Evolutionary conservation across 768 basidiomycete species (phyloP).

Genomic region (Cubamyces sp.): DNA sequence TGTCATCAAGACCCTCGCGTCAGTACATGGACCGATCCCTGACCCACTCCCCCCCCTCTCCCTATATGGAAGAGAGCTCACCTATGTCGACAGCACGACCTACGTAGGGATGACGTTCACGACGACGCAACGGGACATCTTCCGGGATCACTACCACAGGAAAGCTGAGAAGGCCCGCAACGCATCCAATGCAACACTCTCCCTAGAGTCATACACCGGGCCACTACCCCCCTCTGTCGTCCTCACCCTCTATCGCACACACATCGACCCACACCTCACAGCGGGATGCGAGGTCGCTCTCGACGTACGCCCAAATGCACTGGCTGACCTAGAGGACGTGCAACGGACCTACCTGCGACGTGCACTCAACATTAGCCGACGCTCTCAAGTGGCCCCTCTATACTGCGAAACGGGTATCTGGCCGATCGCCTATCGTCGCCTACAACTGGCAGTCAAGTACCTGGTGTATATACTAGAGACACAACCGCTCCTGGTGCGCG

Average conservation of each 20-base stretch:
- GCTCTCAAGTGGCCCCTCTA: too few species aligned
- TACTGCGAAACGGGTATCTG: too few species aligned
- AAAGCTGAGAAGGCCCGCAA: background rate
- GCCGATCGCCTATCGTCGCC: too few species aligned
- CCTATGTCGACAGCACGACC: background rate
- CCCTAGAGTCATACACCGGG: slow-evolving; percentile 10
- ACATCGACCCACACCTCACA: slow-evolving; percentile 10
- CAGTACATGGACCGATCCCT: background rate
- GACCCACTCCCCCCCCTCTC: too few species aligned
- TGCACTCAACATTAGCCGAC: slow-evolving; percentile 29
- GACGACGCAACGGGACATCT: slow-evolving; percentile 5
- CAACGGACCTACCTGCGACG: slow-evolving; percentile 31
- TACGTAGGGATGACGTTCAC: slow-evolving; percentile 3
- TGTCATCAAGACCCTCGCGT: background rate
- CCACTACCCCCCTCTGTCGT: background rate
- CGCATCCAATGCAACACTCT: background rate
- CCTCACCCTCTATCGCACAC: slow-evolving; percentile 5
- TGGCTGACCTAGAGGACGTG: slow-evolving; percentile 17
- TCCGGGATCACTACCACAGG: background rate
- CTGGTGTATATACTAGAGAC: too few species aligned
- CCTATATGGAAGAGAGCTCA: too few species aligned
- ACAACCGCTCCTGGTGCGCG: too few species aligned
- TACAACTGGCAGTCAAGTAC: too few species aligned
- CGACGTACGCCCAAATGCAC: background rate
- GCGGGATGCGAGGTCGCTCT: slow-evolving; percentile 2